Evolutionary conservation across 1,139 yeast species (phyloP), one percentile per base, ranked within the genome.

Genomic region (Pichia sp.): DNA sequence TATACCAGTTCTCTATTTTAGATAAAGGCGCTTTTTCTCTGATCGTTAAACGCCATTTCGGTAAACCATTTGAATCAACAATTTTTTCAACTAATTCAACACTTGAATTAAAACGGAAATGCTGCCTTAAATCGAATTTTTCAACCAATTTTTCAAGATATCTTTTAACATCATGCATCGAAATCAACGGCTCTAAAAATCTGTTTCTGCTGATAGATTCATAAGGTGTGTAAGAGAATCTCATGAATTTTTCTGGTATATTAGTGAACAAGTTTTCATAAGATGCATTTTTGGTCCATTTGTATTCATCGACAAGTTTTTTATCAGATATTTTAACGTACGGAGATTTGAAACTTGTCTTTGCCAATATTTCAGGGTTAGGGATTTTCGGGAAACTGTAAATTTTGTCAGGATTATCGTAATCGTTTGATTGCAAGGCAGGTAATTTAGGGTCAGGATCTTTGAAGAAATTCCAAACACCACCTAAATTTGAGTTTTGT

Each of bases 191-290:
- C 18, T 34, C 33, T 21, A 44, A 32, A 10, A 42, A 39, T 24
- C 46, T 48, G 10, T 40, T 42, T 26, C 35, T 39, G 20, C 41
- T 41, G 1, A 45, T 21, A 12, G 35, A 17, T 24, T 36, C 7
- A 20, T 34, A 39, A 1, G 43, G 43, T 4, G 43, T 44, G 34
- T 47, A 68, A 5, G 75, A 68, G 46, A 67, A 72, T 39, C 72
- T 56, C 43, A 72, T 62, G 45, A 68, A 69, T 39, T 70, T 52
- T 23, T 66, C 49, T 3, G 78, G 73, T 28, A 73, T 68, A 47
- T 73, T 73, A 25, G 77, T 69, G 55, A 65, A 72, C 11, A 73
- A 55, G 39, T 65, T 63, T 24, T 66, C 63, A 47, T 65, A 72
- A 18, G 71, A 49, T 7, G 53, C 55, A 34, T 52, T 51, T 35